Evolutionary conservation across 2,329 filamentous ascomycete species (phyloP), one percentile per base, ranked within the genome.

Genomic region (Aspergillus ochraceoroseus): DNA sequence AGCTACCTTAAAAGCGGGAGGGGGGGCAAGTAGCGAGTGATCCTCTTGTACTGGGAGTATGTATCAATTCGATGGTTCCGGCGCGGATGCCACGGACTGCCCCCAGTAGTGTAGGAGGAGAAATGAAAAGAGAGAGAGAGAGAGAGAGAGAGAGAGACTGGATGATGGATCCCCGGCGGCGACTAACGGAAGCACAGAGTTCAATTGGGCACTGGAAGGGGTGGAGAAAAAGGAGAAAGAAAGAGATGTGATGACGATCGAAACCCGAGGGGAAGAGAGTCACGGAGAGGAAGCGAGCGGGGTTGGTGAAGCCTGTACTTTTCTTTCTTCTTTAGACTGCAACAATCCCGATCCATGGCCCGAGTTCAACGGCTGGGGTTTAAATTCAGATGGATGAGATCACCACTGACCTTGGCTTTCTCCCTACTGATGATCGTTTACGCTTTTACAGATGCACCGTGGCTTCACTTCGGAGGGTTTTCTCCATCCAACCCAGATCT

Each of bases 51-150:
- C n/a, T n/a, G n/a, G n/a, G n/a, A n/a, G n/a, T n/a, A n/a, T n/a
- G n/a, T n/a, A n/a, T n/a, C n/a, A n/a, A n/a, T n/a, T n/a, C n/a
- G n/a, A n/a, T 29, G 32, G 37, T 43, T 47, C 41, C 27, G 44
- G 46, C 34, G 38, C 48, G 41, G 49, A 50, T 48, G 38, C 47
- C 35, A 41, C 43, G 47, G 38, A 39, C 33, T 9, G 4, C 13
- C 25, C 14, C 41, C 41, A 30, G 23, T 33, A 17, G 29, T 22
- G 30, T 30, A 42, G 34, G 18, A 35, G 22, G 33, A n/a, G 15
- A 28, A 15, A 37, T 22, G 30, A 12, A 13, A 15, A 38, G 22
- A 32, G 13, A 5, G 36, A 25, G 17, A 30, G 20, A n/a, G n/a
- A n/a, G n/a, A n/a, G 26, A n/a, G n/a, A 36, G 18, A 15, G 23